Percentiles rank a stretch among this genome's conserved stretches.
These are phyloP conservation scores for Fusarium subglutinans DNA, from an alignment of 2,329 filamentous ascomycete genomes.

Conservation along the genomic window DNA sequence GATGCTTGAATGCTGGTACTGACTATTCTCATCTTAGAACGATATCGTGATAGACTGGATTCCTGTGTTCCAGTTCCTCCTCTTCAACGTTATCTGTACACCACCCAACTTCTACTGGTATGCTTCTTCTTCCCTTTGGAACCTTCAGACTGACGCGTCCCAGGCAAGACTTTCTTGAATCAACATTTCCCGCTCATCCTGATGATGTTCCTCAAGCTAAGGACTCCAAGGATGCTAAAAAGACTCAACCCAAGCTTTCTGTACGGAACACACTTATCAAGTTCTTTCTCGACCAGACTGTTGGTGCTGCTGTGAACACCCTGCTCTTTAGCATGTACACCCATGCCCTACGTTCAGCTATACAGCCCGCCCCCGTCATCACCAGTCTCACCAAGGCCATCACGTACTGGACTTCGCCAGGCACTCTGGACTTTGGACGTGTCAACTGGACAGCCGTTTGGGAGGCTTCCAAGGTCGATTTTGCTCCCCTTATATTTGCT, in stretches of 20 bases:
- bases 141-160: conserved; percentile 17
- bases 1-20: neutral
- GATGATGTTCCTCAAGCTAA: conserved; percentile 50
- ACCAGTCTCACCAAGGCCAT: conserved; percentile 49
- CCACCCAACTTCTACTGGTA: conserved; percentile 88
- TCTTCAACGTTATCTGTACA: conserved; percentile 77
- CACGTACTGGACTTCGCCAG: conserved; percentile 49
- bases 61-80: conserved; percentile 78
- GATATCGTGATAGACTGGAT: conserved; percentile 70
- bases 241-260: conserved; percentile 59
- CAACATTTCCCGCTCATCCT: conserved; percentile 74
- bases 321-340: conserved; percentile 69
- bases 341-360: conserved; percentile 63
- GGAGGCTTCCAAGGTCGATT: conserved; percentile 61
- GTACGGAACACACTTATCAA: conserved; percentile 73
- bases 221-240: conserved; percentile 34
- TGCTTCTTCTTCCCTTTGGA: conserved; percentile 37
- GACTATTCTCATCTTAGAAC: conserved; percentile 52
- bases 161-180: conserved; percentile 80
- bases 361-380: conserved; percentile 53
- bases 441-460: conserved; percentile 59
- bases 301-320: conserved; percentile 73
- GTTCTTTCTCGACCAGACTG: conserved; percentile 73
- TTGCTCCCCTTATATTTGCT: conserved; percentile 71
- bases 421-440: conserved; percentile 54